These are phyloP conservation scores for Triadica sebifera DNA, from an alignment of 345 rosid genomes.

Conservation along the genomic window DNA sequence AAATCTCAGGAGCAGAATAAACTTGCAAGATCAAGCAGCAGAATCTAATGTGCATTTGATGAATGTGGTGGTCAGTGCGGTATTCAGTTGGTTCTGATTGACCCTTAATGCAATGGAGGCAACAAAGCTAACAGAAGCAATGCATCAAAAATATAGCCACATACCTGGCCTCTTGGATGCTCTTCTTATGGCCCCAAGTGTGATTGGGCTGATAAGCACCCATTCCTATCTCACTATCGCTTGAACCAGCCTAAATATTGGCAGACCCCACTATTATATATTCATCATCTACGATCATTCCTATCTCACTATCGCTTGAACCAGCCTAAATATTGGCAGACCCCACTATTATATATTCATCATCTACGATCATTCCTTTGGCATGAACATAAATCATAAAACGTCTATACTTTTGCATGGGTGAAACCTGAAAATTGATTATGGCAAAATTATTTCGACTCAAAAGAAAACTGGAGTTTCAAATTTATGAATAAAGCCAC, in stretches of 20 bases:
- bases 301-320: slow-evolving; percentile 81
- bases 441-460: not conserved
- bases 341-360: slow-evolving; percentile 71
- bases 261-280: slow-evolving; percentile 77
- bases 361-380: slow-evolving; percentile 85
- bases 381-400: slow-evolving; percentile 88
- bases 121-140: not conserved
- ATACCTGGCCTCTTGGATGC: slow-evolving; percentile 74
- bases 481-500: not conserved
- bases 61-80: too few species aligned
- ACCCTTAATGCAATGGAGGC: too few species aligned
- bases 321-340: slow-evolving; percentile 93
- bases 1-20: not conserved
- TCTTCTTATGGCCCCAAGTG: slow-evolving; percentile 52
- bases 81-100: too few species aligned
- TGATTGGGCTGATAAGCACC: slow-evolving; percentile 72
- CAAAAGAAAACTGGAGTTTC: not conserved
- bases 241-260: slow-evolving; percentile 81
- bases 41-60: too few species aligned
- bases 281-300: slow-evolving; percentile 83
- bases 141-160: not conserved
- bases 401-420: slow-evolving; percentile 50
- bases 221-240: slow-evolving; percentile 89
- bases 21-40: not conserved
- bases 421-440: slow-evolving; percentile 46